Evolutionary conservation across 2,329 filamentous ascomycete species (phyloP).

Genomic region (Camptophora hylomeconis): DNA sequence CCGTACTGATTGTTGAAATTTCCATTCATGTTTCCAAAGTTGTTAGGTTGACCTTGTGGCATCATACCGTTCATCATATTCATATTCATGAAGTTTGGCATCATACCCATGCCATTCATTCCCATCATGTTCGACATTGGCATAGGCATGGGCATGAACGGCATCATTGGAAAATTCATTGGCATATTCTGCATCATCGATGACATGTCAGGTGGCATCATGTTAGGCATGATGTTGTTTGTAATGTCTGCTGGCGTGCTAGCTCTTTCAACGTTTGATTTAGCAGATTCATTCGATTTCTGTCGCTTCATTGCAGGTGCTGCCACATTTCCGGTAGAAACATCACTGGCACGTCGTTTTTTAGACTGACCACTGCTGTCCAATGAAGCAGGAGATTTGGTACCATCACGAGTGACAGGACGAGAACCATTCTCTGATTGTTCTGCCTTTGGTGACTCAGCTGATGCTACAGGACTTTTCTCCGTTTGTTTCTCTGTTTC

Average conservation of each 20-base stretch:
- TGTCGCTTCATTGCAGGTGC: slow-evolving; percentile 28
- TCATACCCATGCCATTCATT: slow-evolving; percentile 3
- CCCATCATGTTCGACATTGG: slow-evolving; percentile 3
- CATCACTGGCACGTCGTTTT: slow-evolving; percentile 68
- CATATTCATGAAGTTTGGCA: slow-evolving; percentile 6
- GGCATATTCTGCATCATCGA: slow-evolving; percentile 16
- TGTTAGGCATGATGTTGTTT: slow-evolving; percentile 14
- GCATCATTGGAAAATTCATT: slow-evolving; percentile 7
- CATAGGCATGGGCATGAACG: slow-evolving; percentile 5
- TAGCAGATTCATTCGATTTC: slow-evolving; percentile 32
- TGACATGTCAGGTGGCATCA: slow-evolving; percentile 21
- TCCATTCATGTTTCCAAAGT: slow-evolving; percentile 21
- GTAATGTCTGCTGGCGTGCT: neutral
- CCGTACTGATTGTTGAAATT: slow-evolving; percentile 21
- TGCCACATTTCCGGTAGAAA: slow-evolving; percentile 38
- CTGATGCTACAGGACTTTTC: slow-evolving; percentile 16
- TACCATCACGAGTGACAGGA: slow-evolving; percentile 12
- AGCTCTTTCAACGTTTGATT: slow-evolving; percentile 15
- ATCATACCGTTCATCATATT: slow-evolving; percentile 4
- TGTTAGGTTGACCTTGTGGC: slow-evolving; percentile 14
- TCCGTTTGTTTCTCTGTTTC: slow-evolving; percentile 37
- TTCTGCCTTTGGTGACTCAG: slow-evolving; percentile 10
- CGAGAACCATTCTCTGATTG: slow-evolving; percentile 6
- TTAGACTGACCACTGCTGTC: slow-evolving; percentile 36
- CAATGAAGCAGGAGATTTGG: slow-evolving; percentile 12